Evolutionary conservation across 2,329 filamentous ascomycete species (phyloP).

Genomic region (Arthrobotrys sinensis): DNA sequence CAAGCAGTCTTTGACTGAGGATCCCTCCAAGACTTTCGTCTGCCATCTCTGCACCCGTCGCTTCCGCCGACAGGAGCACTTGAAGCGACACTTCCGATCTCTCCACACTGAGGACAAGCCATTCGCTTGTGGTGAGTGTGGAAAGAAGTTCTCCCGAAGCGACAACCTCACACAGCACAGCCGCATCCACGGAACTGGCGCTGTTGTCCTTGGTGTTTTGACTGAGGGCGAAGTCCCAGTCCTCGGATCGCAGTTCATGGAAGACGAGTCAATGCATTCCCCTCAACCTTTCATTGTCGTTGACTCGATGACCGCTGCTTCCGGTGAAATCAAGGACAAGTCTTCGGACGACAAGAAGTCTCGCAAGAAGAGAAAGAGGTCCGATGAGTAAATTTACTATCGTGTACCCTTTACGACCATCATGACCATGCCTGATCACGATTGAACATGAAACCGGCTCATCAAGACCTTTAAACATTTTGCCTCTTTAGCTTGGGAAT

Average conservation of each 20-base stretch:
- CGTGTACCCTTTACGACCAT: constrained; percentile 57
- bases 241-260: constrained; percentile 64
- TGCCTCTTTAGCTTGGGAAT: constrained; percentile 61
- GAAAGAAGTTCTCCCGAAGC: constrained; percentile 98
- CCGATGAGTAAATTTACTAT: constrained; percentile 66
- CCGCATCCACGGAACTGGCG: constrained; percentile 89
- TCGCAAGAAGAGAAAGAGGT: constrained; percentile 69
- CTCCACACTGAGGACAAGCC: constrained; percentile 99
- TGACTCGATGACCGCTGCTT: constrained; percentile 81
- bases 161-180: constrained; percentile 98
- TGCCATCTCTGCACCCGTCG: constrained; percentile 96
- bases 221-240: constrained; percentile 78
- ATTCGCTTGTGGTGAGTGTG: constrained; percentile 96
- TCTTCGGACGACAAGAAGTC: constrained; percentile 66
- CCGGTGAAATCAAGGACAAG: constrained; percentile 71
- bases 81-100: constrained; percentile 98
- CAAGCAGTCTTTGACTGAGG: constrained; percentile 98
- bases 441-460: constrained; percentile 62
- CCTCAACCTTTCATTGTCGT: constrained; percentile 78
- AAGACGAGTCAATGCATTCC: constrained; percentile 74
- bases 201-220: constrained; percentile 86
- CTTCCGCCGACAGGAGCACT: constrained; percentile 97
- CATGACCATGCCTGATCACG: constrained; percentile 58
- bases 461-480: constrained; percentile 54
- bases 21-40: constrained; percentile 97